phyloP scores from a whole-genome alignment of 768 basidiomycete species.

The Suillus variegatus region DNA sequence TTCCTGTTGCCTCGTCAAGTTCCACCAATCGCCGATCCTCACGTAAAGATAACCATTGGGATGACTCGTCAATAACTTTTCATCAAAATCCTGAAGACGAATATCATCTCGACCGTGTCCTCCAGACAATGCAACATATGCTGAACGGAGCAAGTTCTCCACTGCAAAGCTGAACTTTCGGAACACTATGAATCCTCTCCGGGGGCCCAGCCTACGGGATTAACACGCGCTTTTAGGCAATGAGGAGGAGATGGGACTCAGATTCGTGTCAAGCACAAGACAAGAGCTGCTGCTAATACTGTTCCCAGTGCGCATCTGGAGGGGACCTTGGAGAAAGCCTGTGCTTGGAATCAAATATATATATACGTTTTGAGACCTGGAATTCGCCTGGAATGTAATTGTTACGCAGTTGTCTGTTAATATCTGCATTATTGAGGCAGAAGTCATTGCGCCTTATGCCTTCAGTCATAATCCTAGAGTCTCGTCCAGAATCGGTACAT shows the following conservation, averaged over 20 bases:
- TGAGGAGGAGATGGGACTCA: constrained; percentile 52
- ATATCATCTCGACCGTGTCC: constrained; percentile 29
- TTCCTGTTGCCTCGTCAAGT: constrained; percentile 15
- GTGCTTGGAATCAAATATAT: constrained; percentile 53
- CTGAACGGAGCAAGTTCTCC: constrained; percentile 37
- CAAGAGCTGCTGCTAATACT: constrained; percentile 55
- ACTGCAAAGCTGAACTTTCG: too few relatives aligned
- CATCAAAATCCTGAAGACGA: constrained; percentile 30
- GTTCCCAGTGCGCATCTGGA: constrained; percentile 51
- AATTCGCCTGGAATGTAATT: constrained; percentile 66
- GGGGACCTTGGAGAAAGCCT: constrained; percentile 57
- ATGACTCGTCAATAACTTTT: constrained; percentile 17
- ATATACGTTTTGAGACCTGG: constrained; percentile 39
- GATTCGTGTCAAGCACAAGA: constrained; percentile 55
- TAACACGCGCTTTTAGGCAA: constrained; percentile 48
- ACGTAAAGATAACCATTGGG: not conserved
- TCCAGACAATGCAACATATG: constrained; percentile 38
- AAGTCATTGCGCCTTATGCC: not conserved
- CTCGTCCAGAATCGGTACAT: constrained; percentile 50
- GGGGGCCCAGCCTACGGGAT: too few relatives aligned
- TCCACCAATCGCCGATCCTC: constrained; percentile 5
- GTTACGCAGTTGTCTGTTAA: constrained; percentile 61
- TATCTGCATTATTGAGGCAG: constrained; percentile 32
- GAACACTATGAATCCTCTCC: too few relatives aligned
- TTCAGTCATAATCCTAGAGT: constrained; percentile 30